Conservation (phyloP, 2,329 filamentous ascomycete species). For the Fusarium succisae region DNA sequence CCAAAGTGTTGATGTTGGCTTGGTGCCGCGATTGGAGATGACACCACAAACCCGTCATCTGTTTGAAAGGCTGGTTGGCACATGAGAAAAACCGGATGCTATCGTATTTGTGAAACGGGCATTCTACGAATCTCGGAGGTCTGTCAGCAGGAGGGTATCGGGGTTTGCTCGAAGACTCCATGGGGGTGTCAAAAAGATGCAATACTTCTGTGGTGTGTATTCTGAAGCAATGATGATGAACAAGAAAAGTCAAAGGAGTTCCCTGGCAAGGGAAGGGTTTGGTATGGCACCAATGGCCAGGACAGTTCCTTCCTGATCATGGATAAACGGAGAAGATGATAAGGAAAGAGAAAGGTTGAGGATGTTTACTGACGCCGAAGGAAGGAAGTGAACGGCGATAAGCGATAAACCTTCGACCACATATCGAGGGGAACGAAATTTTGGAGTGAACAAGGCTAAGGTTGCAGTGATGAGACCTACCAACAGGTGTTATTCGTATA, state of each 20-base stretch:
- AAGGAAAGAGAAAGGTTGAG: background rate
- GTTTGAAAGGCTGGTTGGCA: fast-evolving
- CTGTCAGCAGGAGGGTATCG: fast-evolving
- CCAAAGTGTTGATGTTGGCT: fast-evolving
- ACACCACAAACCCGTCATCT: fast-evolving
- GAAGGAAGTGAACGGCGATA: background rate
- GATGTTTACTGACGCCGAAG: fast-evolving
- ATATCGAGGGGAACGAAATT: background rate
- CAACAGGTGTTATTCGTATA: too few relatives aligned
- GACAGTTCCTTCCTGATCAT: background rate
- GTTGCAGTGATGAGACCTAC: too few relatives aligned
- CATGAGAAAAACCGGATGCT: background rate
- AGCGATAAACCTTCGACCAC: background rate
- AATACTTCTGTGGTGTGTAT: background rate
- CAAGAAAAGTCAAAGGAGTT: background rate
- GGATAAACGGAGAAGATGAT: background rate
- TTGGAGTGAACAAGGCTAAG: background rate
- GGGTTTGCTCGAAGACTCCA: background rate
- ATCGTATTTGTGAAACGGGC: background rate
- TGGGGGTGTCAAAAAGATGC: background rate
- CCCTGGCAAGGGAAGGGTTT: background rate
- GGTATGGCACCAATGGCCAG: background rate
- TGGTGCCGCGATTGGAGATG: background rate
- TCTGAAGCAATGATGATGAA: background rate
- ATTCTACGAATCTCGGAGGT: background rate